Evolutionary conservation across 495 filamentous ascomycete genomes (phyloP).

Genomic region (Aspergillus coremiiformis): DNA sequence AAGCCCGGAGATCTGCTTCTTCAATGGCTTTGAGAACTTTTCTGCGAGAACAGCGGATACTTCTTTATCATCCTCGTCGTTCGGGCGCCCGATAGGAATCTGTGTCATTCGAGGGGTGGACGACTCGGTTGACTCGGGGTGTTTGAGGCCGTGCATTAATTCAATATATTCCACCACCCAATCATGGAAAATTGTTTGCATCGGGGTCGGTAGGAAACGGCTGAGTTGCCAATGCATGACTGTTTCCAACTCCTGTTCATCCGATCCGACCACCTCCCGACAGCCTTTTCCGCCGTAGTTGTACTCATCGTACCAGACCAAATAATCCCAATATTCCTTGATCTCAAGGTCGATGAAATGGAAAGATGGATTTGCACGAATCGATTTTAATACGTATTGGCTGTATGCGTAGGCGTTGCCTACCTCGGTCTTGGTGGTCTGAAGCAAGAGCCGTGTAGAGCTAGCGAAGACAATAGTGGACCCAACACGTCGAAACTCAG

Average conservation of each 20-base stretch:
- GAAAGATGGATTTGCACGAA: constrained; percentile 89
- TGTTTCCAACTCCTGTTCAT: constrained; percentile 79
- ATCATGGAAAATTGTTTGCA: constrained; percentile 82
- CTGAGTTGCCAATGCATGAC: constrained; percentile 98
- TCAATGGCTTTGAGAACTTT: constrained; percentile 78
- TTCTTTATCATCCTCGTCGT: constrained; percentile 50
- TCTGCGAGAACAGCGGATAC: constrained; percentile 57
- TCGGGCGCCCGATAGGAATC: constrained; percentile 44
- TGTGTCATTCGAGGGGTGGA: constrained; percentile 75
- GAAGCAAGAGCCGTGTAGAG: constrained; percentile 78
- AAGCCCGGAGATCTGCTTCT: constrained; percentile 74
- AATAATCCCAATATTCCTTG: constrained; percentile 98
- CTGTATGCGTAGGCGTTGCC: constrained; percentile 96
- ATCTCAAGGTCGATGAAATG: constrained; percentile 97
- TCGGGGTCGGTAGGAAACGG: constrained; percentile 71
- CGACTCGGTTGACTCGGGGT: constrained; percentile 43
- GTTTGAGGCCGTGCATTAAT: constrained; percentile 82
- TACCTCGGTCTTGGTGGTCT: constrained; percentile 94
- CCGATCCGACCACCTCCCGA: constrained; percentile 70
- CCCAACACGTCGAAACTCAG: constrained; percentile 90
- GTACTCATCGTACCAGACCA: constrained; percentile 99
- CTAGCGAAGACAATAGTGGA: constrained; percentile 90
- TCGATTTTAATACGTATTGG: constrained; percentile 94
- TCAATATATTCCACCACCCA: constrained; percentile 94
- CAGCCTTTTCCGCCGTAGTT: constrained; percentile 97